Evolutionary conservation across 1,284 basidiomycete genomes (phyloP).

Genomic region (Rhodofomes roseus): DNA sequence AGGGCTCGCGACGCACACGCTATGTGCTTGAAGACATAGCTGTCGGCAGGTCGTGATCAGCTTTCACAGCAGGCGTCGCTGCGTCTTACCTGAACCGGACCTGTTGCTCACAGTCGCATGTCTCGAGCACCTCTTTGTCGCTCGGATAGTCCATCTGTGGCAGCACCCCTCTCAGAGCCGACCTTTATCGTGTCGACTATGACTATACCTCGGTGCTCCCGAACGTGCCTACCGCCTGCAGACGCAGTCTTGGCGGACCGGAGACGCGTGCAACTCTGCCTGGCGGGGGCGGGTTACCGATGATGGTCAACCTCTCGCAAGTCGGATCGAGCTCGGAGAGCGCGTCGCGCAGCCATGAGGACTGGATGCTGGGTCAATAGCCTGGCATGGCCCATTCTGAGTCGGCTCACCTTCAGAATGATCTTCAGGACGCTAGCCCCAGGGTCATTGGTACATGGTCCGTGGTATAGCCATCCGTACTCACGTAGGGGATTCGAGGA

Average conservation of each 20-base stretch:
- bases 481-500: slow-evolving; percentile 67
- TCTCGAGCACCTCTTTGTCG: slow-evolving; percentile 84
- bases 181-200: neutral
- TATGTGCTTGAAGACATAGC: slow-evolving; percentile 80
- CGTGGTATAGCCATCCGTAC: slow-evolving; percentile 19
- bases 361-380: slow-evolving; percentile 42
- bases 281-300: slow-evolving; percentile 58
- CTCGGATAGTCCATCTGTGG: slow-evolving; percentile 89
- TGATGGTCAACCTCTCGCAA: slow-evolving; percentile 79
- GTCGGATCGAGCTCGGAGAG: slow-evolving; percentile 86
- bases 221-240: slow-evolving; percentile 76
- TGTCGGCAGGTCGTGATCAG: slow-evolving; percentile 27
- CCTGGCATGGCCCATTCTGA: neutral
- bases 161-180: too few relatives aligned
- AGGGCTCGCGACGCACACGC: slow-evolving; percentile 67
- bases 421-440: slow-evolving; percentile 77
- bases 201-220: slow-evolving; percentile 69
- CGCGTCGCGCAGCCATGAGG: slow-evolving; percentile 89
- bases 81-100: slow-evolving; percentile 69
- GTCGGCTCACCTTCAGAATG: slow-evolving; percentile 71
- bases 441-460: too few relatives aligned
- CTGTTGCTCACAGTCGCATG: slow-evolving; percentile 70
- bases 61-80: neutral
- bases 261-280: slow-evolving; percentile 26
- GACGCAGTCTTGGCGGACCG: slow-evolving; percentile 62